A percentile compares a stretch with the other conserved stretches of the same genome.
Conservation (phyloP, 176 grass and related monocot species). For the Zoysia japonica region DNA sequence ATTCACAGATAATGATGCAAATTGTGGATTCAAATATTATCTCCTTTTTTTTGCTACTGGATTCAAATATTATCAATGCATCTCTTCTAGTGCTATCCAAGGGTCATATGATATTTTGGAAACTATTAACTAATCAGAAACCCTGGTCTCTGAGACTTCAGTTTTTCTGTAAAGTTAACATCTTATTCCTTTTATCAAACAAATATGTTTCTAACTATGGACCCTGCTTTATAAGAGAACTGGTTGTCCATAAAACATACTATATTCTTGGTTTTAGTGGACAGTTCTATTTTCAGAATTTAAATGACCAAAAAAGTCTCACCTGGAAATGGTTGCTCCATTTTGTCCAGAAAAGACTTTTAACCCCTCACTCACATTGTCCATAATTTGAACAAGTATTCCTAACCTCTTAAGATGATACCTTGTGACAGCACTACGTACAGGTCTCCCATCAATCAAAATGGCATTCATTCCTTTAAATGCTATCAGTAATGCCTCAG, state of each 20-base stretch:
- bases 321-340: constrained; percentile 44
- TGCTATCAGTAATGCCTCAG: constrained; percentile 57
- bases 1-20: not conserved
- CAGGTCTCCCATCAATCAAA: constrained; percentile 70
- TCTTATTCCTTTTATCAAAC: not conserved
- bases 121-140: not conserved
- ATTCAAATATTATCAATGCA: not conserved
- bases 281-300: constrained; percentile 19
- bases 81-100: not conserved
- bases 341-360: constrained; percentile 66
- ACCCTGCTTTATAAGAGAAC: not conserved
- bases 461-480: constrained; percentile 79
- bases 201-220: not conserved
- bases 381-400: constrained; percentile 65
- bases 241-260: not conserved
- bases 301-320: constrained; percentile 35
- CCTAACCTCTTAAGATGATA: constrained; percentile 91
- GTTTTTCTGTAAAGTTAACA: not conserved
- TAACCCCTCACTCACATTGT: constrained; percentile 52
- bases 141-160: not conserved
- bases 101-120: not conserved
- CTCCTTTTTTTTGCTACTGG: not conserved
- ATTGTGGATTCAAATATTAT: not conserved
- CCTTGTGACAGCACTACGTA: constrained; percentile 74
- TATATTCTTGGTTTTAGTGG: not conserved